Conservation (phyloP, 805 yeast genomes). For the Brettanomyces sp. region DNA sequence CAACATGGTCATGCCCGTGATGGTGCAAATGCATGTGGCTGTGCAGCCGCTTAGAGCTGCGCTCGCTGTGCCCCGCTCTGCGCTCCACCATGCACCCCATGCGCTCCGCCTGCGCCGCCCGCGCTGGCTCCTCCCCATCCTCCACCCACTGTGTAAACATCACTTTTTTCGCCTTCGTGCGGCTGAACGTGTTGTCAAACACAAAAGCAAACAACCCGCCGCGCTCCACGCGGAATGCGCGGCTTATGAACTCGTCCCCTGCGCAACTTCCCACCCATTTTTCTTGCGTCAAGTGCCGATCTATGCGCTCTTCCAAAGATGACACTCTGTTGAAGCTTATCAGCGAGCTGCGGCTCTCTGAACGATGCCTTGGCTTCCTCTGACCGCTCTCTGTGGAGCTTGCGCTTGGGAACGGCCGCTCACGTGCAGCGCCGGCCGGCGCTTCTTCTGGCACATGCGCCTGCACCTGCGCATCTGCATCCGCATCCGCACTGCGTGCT, state of each 20-base stretch:
- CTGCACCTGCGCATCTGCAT: neutral
- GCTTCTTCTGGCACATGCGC: neutral
- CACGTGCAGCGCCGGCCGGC: neutral
- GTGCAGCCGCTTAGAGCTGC: too few species aligned
- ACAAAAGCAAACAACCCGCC: slow-evolving; percentile 81
- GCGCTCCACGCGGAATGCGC: slow-evolving; percentile 44
- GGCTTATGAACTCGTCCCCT: slow-evolving; percentile 56
- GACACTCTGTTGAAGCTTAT: neutral
- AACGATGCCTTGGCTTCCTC: neutral
- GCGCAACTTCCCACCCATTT: slow-evolving; percentile 47
- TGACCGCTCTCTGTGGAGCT: too few species aligned
- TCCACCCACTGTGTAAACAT: slow-evolving; percentile 46
- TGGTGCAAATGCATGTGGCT: too few species aligned
- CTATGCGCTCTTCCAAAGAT: slow-evolving; percentile 46
- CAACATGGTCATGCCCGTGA: too few species aligned
- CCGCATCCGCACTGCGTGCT: neutral
- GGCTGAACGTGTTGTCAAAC: slow-evolving; percentile 86
- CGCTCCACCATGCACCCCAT: slow-evolving; percentile 14
- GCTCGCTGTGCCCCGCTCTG: neutral
- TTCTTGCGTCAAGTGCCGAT: slow-evolving; percentile 39
- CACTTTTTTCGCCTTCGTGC: slow-evolving; percentile 73
- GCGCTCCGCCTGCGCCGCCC: too few species aligned
- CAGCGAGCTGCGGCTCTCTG: neutral
- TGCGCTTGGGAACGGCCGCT: too few species aligned
- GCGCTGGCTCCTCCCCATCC: neutral